Evolutionary conservation across 495 filamentous ascomycete species (phyloP).

Genomic region (Tuber aestivum): DNA sequence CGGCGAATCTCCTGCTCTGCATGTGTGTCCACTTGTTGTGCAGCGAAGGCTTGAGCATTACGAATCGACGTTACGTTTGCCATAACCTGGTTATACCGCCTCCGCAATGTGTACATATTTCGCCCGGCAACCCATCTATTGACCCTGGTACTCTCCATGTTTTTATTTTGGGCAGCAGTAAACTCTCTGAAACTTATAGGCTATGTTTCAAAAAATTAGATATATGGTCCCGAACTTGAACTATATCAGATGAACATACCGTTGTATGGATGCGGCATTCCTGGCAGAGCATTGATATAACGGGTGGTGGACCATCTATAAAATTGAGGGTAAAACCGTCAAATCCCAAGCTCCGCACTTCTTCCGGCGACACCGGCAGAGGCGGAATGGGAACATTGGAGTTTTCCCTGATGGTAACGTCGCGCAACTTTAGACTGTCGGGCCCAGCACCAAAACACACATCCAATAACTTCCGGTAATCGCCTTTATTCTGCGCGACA

Average conservation of each 20-base stretch:
- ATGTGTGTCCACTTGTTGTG: constrained; percentile 38
- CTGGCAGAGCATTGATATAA: constrained; percentile 78
- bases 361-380: constrained; percentile 52
- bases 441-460: constrained; percentile 48
- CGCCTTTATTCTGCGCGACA: constrained; percentile 64
- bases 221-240: neutral
- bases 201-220: constrained; percentile 17
- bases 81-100: neutral
- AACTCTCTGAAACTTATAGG: constrained; percentile 58
- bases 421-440: constrained; percentile 53
- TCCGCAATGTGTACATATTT: constrained; percentile 8
- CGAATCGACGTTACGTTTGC: neutral
- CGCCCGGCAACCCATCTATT: constrained; percentile 34
- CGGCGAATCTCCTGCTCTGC: constrained; percentile 44
- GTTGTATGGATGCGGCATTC: constrained; percentile 61
- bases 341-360: constrained; percentile 52
- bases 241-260: constrained; percentile 38
- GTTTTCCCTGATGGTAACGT: constrained; percentile 56
- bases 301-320: constrained; percentile 72
- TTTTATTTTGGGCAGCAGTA: constrained; percentile 57
- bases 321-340: constrained; percentile 73
- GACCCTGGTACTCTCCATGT: constrained; percentile 49
- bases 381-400: constrained; percentile 48
- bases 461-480: constrained; percentile 64
- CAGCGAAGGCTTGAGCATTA: constrained; percentile 31